Evolutionary conservation across 2,329 filamentous ascomycete genomes (phyloP).

Genomic region (Aspergillus fischeri): DNA sequence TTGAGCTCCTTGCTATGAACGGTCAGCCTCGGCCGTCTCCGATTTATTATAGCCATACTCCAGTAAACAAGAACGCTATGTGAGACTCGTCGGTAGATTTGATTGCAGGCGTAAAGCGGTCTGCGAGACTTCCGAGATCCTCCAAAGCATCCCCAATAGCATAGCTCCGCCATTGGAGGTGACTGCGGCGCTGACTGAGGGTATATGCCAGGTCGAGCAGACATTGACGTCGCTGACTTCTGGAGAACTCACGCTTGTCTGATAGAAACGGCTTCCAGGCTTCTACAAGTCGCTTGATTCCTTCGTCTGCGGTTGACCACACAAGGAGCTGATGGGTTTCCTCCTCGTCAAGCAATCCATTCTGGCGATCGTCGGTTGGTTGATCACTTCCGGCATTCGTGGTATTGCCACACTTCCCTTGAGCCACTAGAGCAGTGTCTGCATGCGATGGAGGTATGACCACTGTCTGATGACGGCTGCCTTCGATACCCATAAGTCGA

Average conservation of each 20-base stretch:
- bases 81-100: background rate
- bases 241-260: no score
- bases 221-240: background rate
- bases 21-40: background rate
- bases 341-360: background rate
- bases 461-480: background rate
- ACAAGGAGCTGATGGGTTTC: constrained; percentile 2
- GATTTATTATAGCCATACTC: background rate
- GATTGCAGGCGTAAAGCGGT: background rate
- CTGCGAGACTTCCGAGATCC: background rate
- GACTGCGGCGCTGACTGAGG: constrained; percentile 1
- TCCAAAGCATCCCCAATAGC: background rate
- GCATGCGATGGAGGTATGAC: background rate
- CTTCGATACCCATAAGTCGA: background rate
- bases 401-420: background rate
- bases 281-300: constrained; percentile 3
- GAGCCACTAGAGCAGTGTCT: background rate
- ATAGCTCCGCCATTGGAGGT: background rate
- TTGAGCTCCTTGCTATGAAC: constrained; percentile 23
- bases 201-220: constrained; percentile 2
- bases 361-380: background rate
- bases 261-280: constrained; percentile 1
- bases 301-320: constrained; percentile 10
- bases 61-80: background rate
- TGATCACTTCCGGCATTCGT: background rate